Percentiles rank a stretch among this genome's conserved stretches.
Conservation (phyloP, 1,284 basidiomycete genomes). For the Athelia psychrophila region DNA sequence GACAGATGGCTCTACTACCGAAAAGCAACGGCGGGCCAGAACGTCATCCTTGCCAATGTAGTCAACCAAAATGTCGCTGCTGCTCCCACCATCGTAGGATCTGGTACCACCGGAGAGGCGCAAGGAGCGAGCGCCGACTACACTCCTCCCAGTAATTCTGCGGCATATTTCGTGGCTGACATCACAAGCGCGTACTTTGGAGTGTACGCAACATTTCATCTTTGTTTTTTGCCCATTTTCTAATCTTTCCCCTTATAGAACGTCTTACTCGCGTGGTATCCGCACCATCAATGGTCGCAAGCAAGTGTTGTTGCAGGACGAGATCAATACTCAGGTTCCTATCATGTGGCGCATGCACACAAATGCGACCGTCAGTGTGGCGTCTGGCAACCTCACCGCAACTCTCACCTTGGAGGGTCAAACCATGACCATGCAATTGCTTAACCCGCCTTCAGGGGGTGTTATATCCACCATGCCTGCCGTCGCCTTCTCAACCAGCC, state of each 20-base stretch:
- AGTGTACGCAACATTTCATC: slow-evolving; percentile 43
- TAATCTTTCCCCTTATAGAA: slow-evolving; percentile 24
- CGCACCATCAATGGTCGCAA: slow-evolving; percentile 84
- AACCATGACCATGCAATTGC: slow-evolving; percentile 46
- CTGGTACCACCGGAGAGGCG: slow-evolving; percentile 57
- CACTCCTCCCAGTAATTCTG: slow-evolving; percentile 61
- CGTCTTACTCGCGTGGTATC: slow-evolving; percentile 82
- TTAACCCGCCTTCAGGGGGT: slow-evolving; percentile 50
- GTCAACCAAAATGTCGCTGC: slow-evolving; percentile 82
- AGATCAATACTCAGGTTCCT: slow-evolving; percentile 57
- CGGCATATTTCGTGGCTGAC: slow-evolving; percentile 83
- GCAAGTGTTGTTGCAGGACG: slow-evolving; percentile 92
- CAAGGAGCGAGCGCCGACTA: slow-evolving; percentile 83
- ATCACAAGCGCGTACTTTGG: slow-evolving; percentile 79
- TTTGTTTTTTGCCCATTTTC: slow-evolving; percentile 10
- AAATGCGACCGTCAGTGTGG: slow-evolving; percentile 64
- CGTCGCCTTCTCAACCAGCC: slow-evolving; percentile 49
- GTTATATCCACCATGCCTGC: slow-evolving; percentile 39
- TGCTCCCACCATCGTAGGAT: slow-evolving; percentile 54
- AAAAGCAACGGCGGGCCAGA: slow-evolving; percentile 96
- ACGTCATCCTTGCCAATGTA: slow-evolving; percentile 81
- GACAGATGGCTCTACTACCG: slow-evolving; percentile 91
- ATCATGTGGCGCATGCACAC: slow-evolving; percentile 97
- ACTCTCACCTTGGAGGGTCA: slow-evolving; percentile 25
- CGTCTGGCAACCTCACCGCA: slow-evolving; percentile 6